These are phyloP conservation scores for Amanita inopinata DNA, from an alignment of 768 basidiomycete genomes.

Conservation along the genomic window DNA sequence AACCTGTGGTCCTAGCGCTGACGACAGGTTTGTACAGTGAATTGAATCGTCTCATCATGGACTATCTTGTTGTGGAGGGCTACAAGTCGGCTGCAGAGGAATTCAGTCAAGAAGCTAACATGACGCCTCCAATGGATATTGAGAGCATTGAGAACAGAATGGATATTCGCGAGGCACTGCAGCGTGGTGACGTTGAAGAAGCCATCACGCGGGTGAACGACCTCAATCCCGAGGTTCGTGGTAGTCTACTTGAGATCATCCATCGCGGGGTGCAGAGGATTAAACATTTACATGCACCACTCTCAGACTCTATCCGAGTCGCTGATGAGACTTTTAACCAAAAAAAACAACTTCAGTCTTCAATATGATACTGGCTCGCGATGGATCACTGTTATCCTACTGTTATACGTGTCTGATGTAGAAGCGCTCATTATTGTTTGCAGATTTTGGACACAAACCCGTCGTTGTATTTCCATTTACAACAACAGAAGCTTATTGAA, in stretches of 20 bases:
- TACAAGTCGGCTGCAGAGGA: constrained; percentile 95
- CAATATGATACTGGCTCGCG: constrained; percentile 63
- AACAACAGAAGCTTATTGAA: constrained; percentile 94
- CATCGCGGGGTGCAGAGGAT: constrained; percentile 63
- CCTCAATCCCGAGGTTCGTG: constrained; percentile 82
- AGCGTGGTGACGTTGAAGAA: constrained; percentile 90
- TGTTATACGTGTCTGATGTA: constrained; percentile 9
- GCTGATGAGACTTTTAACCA: constrained; percentile 79
- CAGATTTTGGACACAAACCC: constrained; percentile 97
- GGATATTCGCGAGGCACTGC: constrained; percentile 89
- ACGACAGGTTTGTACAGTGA: constrained; percentile 47
- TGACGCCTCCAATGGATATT: constrained; percentile 73
- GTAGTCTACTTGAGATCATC: constrained; percentile 8
- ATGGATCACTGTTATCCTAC: constrained; percentile 12
- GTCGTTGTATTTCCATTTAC: constrained; percentile 86
- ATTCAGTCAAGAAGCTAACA: constrained; percentile 81
- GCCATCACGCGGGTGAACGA: constrained; percentile 96
- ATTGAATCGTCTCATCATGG: constrained; percentile 89
- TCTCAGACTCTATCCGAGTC: constrained; percentile 70
- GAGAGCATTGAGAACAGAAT: constrained; percentile 90
- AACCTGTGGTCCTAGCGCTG: constrained; percentile 15
- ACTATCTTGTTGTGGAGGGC: constrained; percentile 96
- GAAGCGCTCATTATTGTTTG: constrained; percentile 16
- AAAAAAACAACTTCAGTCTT: constrained; percentile 89
- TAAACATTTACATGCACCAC: constrained; percentile 98